Conservation (phyloP, 345 rosid genomes). For the Cochlearia excelsa region DNA sequence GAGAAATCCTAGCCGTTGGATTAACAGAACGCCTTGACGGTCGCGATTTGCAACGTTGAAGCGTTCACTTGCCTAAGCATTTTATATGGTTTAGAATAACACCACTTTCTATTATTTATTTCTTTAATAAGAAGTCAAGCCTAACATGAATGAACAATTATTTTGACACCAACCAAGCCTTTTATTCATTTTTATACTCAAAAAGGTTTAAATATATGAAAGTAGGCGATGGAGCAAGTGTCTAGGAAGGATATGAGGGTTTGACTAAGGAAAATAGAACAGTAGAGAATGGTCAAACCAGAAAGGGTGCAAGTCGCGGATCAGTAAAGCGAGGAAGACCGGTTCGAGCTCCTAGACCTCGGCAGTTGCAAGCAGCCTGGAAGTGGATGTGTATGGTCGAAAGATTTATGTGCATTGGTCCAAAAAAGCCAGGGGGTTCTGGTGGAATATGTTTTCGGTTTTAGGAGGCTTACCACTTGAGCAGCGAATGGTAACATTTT, state of each 20-base stretch:
- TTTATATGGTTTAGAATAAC: conserved; percentile 5
- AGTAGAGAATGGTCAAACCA: conserved; percentile 28
- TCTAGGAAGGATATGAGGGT: background rate
- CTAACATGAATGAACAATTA: conserved; percentile 8
- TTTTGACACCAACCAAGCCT: background rate
- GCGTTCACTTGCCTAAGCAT: conserved; percentile 3
- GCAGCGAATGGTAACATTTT: conserved; percentile 78
- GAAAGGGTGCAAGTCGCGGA: conserved; percentile 50
- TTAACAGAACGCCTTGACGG: background rate
- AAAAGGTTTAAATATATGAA: conserved; percentile 21
- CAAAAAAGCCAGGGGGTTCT: conserved; percentile 5
- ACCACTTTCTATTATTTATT: conserved; percentile 13
- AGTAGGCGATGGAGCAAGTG: conserved; percentile 19
- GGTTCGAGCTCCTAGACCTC: conserved; percentile 76
- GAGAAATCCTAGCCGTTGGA: conserved; percentile 17
- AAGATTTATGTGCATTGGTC: background rate
- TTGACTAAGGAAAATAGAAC: conserved; percentile 18
- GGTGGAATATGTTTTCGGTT: conserved; percentile 15
- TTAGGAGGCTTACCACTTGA: conserved; percentile 59
- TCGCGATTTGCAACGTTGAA: conserved; percentile 19
- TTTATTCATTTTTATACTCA: background rate
- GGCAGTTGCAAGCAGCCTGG: conserved; percentile 74
- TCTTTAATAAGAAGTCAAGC: conserved; percentile 10
- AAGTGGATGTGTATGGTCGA: background rate
- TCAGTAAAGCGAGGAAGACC: conserved; percentile 63